phyloP scores from a whole-genome alignment of 2,329 filamentous ascomycete species.

The Colletotrichum musicola region DNA sequence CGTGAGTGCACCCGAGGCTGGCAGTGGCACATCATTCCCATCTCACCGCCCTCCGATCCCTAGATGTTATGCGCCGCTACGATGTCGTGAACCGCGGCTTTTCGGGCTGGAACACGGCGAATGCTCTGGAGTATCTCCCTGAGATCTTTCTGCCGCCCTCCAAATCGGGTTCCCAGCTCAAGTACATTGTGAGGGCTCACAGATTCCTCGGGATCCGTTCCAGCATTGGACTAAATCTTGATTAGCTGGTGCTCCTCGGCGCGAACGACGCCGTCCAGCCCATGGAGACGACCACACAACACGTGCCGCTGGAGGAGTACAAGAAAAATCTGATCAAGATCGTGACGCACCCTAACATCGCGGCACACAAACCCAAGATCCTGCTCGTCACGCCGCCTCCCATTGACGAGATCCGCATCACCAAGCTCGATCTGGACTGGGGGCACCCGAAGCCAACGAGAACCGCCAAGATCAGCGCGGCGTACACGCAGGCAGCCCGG shows the following conservation, averaged over 20 bases:
- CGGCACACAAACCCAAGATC: constrained; percentile 77
- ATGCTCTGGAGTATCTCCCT: constrained; percentile 77
- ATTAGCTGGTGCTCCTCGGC: constrained; percentile 78
- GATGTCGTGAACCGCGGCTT: constrained; percentile 93
- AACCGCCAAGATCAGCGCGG: constrained; percentile 61
- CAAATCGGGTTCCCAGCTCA: constrained; percentile 68
- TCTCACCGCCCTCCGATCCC: constrained; percentile 30
- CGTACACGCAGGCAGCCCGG: constrained; percentile 72
- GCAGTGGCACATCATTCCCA: constrained; percentile 43
- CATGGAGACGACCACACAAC: constrained; percentile 73
- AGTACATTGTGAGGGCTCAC: constrained; percentile 71
- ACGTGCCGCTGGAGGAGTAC: constrained; percentile 83
- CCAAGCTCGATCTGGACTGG: constrained; percentile 57
- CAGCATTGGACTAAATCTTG: background rate
- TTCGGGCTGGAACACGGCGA: constrained; percentile 85
- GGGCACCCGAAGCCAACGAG: constrained; percentile 60
- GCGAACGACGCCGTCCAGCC: constrained; percentile 89
- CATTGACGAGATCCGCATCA: constrained; percentile 79
- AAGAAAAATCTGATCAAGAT: constrained; percentile 79
- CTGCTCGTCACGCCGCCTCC: constrained; percentile 87
- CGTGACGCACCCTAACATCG: constrained; percentile 77
- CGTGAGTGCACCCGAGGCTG: constrained; percentile 65
- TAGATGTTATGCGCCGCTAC: constrained; percentile 80
- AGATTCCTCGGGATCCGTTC: background rate
- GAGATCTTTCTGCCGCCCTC: constrained; percentile 78